These are phyloP conservation scores for Cryptosporidium canis DNA, from an alignment of 169 alveolate genomes.

Conservation along the genomic window DNA sequence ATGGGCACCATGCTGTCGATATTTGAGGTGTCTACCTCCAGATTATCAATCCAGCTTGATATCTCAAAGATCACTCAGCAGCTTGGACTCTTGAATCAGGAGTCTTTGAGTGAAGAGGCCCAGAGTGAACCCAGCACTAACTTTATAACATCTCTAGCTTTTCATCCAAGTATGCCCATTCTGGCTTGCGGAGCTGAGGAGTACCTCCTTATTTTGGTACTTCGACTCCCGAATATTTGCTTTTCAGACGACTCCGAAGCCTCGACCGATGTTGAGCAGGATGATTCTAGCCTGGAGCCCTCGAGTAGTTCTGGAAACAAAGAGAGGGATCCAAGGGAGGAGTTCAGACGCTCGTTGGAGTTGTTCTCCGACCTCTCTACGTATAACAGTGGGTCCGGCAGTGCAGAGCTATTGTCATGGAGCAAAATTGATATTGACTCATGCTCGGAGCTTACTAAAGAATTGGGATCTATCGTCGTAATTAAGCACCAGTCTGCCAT, in stretches of 20 bases:
- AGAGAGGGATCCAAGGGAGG: constrained; percentile 76
- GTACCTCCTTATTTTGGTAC: constrained; percentile 18
- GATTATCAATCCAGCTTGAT: constrained; percentile 5
- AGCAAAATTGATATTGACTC: background rate
- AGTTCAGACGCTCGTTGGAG: constrained; percentile 74
- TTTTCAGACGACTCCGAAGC: constrained; percentile 8
- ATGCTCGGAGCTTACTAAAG: constrained; percentile 22
- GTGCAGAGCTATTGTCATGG: constrained; percentile 9
- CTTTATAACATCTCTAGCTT: constrained; percentile 24
- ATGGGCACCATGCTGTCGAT: constrained; percentile 1
- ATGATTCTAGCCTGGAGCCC: background rate
- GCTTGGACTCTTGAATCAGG: background rate
- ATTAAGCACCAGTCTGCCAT: constrained; percentile 77
- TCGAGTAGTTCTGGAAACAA: background rate
- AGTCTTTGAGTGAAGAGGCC: background rate
- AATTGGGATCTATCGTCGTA: constrained; percentile 34
- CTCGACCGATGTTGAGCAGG: constrained; percentile 29
- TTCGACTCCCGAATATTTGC: constrained; percentile 23
- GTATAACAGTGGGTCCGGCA: background rate
- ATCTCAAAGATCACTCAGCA: constrained; percentile 78
- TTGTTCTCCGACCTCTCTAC: background rate
- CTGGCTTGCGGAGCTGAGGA: constrained; percentile 64
- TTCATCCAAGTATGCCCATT: constrained; percentile 60
- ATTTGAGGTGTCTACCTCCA: constrained; percentile 57
- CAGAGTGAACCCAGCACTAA: background rate